phyloP scores from a whole-genome alignment of 108 stramenopile species.

The Fragilariopsis cylindrus region DNA sequence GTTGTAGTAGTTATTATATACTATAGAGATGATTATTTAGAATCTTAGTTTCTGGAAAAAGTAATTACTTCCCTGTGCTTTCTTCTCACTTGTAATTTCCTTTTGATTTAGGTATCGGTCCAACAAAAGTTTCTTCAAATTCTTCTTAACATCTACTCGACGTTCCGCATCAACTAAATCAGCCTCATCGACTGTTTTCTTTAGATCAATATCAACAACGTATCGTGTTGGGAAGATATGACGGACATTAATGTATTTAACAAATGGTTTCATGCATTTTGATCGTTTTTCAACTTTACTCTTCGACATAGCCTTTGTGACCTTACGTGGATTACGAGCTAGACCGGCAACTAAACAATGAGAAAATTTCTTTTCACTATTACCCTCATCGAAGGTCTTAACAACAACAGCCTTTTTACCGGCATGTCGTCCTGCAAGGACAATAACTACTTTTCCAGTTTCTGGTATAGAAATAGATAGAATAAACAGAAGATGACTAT shows the following conservation, averaged over 20 bases:
- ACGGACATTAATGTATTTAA: conserved; percentile 98
- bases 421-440: conserved; percentile 98
- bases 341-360: conserved; percentile 98
- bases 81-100: conserved; percentile 93
- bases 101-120: conserved; percentile 93
- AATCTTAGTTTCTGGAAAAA: conserved; percentile 98
- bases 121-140: conserved; percentile 94
- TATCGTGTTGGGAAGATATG: conserved; percentile 99
- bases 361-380: conserved; percentile 92
- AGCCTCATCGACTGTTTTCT: conserved; percentile 93
- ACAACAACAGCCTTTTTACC: conserved; percentile 99
- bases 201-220: conserved; percentile 93
- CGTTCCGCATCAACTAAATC: conserved; percentile 79
- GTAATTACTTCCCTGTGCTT: conserved; percentile 92
- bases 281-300: conserved; percentile 94
- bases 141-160: conserved; percentile 90
- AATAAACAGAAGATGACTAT: neutral
- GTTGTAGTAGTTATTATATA: neutral
- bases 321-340: conserved; percentile 95
- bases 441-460: conserved; percentile 98
- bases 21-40: conserved; percentile 54
- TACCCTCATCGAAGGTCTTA: conserved; percentile 97
- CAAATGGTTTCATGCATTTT: conserved; percentile 97
- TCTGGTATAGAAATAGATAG: conserved; percentile 44
- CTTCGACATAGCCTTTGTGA: conserved; percentile 96